Evolutionary conservation across 148 eudicot genomes (phyloP).

Genomic region (Diospyros lotus): DNA sequence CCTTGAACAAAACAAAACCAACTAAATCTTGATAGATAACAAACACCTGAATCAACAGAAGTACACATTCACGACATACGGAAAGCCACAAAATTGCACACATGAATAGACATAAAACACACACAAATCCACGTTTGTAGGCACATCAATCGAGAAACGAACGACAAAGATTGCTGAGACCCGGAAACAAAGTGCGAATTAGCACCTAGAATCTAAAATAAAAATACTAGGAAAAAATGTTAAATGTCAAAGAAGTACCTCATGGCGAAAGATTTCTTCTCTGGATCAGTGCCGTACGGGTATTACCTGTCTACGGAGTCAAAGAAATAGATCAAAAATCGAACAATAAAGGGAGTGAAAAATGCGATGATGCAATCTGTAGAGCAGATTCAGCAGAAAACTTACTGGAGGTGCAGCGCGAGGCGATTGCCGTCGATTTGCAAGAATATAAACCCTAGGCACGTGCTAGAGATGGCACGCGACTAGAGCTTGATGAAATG

Average conservation of each 20-base stretch:
- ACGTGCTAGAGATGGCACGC: neutral
- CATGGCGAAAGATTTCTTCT: slow-evolving; percentile 4
- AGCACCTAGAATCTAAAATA: neutral
- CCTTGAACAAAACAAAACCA: neutral
- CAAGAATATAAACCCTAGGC: neutral
- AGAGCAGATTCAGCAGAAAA: neutral
- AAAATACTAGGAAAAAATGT: neutral
- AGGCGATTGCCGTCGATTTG: too few species aligned
- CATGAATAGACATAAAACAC: neutral
- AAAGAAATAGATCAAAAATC: neutral
- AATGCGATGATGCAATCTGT: neutral
- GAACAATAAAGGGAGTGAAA: neutral
- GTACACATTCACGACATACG: neutral
- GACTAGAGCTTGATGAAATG: too few species aligned
- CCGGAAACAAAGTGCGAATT: neutral
- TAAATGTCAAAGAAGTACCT: slow-evolving; percentile 7
- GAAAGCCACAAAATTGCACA: too few species aligned
- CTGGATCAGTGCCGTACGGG: neutral
- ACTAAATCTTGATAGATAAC: neutral
- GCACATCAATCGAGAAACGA: neutral
- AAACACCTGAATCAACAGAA: neutral
- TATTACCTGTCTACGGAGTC: neutral
- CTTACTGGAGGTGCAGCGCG: too few species aligned
- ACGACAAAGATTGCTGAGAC: neutral
- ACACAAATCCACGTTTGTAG: neutral